Base-by-base conservation (phyloP, 2,329 filamentous ascomycete species). In the Aspergillus tamarii region DNA sequence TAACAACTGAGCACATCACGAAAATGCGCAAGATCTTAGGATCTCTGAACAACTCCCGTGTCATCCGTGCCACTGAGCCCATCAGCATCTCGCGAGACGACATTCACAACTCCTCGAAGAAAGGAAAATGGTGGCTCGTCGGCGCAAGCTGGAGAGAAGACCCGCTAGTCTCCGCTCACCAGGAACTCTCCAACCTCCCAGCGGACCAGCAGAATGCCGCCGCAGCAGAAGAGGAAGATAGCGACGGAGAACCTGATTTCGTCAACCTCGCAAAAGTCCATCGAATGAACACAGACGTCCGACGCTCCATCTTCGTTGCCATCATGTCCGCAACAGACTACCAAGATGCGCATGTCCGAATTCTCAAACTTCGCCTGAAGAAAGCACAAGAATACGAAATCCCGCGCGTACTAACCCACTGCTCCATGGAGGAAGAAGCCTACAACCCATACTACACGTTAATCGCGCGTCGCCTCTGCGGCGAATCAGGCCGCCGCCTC, bases 61-160 rank as follows among this genome's bases (percentile, higher is more conserved):
- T 83, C 64, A 82, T 91, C 63, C 93, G 92, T 67, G 89, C 90
- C 9, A 90, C 87, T 4, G 92, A 96, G 64, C 93, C 95, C 4
- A 84, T 99, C 64, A 88, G 92, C 10, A 89, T 97, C 62, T 89
- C 91, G 12, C 84, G 97, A 4, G 84, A 86, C 43, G 95, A 99
- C 72, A 92, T 99, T 58, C 88, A 88, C 66, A 88, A 94, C 66
- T 90, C 90, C 0, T 91, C 94, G 46, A 94, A 91, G 74, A 91
- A 90, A 74, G 95, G 95, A 0, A 97, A 97, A 81, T 99, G 95
- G 95, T 99, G 95, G 95, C 87, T 98, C 23, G 92, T 98, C 6
- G 95, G 95, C 58, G 94, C 95, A n/a, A 97, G 93, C 77, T 97
- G 94, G 87, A 83, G 82, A 46, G 78, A 81, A 62, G 75, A 80